Evolutionary conservation across 768 basidiomycete genomes (phyloP), one percentile per base, ranked within the genome.

Genomic region (Agaricus sinodeliciosus): DNA sequence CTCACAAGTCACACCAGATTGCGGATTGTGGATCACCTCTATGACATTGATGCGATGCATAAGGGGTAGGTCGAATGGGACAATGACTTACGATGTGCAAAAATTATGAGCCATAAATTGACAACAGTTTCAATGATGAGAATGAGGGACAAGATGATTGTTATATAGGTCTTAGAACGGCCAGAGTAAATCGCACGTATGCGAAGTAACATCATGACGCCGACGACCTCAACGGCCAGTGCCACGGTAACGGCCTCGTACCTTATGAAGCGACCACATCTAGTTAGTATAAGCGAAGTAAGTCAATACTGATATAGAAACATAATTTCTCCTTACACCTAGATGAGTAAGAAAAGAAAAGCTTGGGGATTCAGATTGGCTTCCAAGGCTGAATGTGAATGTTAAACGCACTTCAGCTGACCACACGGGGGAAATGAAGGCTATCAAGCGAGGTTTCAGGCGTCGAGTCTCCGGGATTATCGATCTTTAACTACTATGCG

Each of bases 161-260:
- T 56, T 27, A 72, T 62, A 61, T 63, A 64, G 49, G 60, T 62
- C 13, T 69, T 66, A 31, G 31, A 4, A 31, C 31, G 31, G 22
- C 60, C 55, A 12, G 66, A 63, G 51, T 74, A 76, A 34, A 77
- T 55, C 7, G 72, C 73, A n/a, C 64, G 59, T 50, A 77, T 67
- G 22, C 81, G 77, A 3, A 82, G 56, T 19, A 80, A 65, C 81
- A 84, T 81, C 80, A 84, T 81, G 15, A 80, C 56, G 3, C 63
- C 70, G 69, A 40, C 34, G 11, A 46, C 37, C 22, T 53, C 51
- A 7, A 53, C 44, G 28, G 51, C 51, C 18, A 53, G 51, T 9
- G 51, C 18, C 22, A 78, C 69, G 0, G 78, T 78, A 22, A 72
- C 59, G 8, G 79, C 79, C 62, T 81, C 79, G 48, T 72, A 80